Evolutionary conservation across 805 yeast genomes (phyloP).

Genomic region (Wickerhamiella allomyrinae): DNA sequence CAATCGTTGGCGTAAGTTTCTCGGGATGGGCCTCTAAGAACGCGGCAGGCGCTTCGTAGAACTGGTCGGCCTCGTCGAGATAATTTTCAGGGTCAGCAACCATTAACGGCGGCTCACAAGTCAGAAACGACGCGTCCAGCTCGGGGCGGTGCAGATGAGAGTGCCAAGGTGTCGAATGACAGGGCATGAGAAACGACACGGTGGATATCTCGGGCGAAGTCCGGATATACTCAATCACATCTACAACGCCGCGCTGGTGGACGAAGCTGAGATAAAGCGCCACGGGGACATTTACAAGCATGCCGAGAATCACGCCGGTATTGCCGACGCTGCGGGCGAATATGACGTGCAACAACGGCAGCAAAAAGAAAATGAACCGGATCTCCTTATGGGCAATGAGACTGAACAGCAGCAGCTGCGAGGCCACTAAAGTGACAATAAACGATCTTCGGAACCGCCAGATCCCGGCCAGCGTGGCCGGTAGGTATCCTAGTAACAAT

Average conservation of each 20-base stretch:
- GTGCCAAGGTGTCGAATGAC: slow-evolving; percentile 96
- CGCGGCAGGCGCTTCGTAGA: slow-evolving; percentile 50
- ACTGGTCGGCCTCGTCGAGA: slow-evolving; percentile 74
- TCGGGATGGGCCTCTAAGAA: slow-evolving; percentile 42
- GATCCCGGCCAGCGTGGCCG: slow-evolving; percentile 23
- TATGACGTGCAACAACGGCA: slow-evolving; percentile 52
- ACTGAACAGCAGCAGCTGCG: slow-evolving; percentile 47
- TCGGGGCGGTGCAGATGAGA: slow-evolving; percentile 50
- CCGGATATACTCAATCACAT: slow-evolving; percentile 43
- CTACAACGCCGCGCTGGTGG: slow-evolving; percentile 80
- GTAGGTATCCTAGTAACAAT: slow-evolving; percentile 49
- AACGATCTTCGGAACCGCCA: slow-evolving; percentile 12
- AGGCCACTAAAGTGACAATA: slow-evolving; percentile 22
- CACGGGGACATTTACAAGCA: slow-evolving; percentile 29
- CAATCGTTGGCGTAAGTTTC: slow-evolving; percentile 28
- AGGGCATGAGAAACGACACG: slow-evolving; percentile 80
- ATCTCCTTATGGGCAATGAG: slow-evolving; percentile 74
- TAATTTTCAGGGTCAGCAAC: slow-evolving; percentile 32
- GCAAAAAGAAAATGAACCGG: slow-evolving; percentile 72
- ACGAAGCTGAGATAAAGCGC: slow-evolving; percentile 43
- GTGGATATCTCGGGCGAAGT: slow-evolving; percentile 29
- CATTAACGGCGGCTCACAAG: slow-evolving; percentile 79
- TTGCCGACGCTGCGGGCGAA: slow-evolving; percentile 26
- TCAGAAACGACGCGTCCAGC: slow-evolving; percentile 44
- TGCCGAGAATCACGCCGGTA: slow-evolving; percentile 12